A percentile compares a stretch with the other conserved stretches of the same genome.
These are phyloP conservation scores for Thymus mandschuricus DNA, from an alignment of 257 asterid genomes.

Conservation along the genomic window DNA sequence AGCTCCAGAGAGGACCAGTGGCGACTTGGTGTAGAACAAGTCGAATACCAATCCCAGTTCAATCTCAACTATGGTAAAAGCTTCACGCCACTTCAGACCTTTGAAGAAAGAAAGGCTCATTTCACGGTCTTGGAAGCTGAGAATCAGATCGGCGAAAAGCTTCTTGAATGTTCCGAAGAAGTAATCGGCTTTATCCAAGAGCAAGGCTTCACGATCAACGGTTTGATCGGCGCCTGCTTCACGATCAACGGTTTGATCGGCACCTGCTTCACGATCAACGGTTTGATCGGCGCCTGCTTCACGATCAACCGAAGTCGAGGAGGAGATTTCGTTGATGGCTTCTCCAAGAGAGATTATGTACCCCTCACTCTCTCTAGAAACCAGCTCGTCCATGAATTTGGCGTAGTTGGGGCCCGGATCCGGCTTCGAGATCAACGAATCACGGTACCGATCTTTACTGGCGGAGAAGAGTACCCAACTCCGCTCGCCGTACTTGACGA, in stretches of 20 bases:
- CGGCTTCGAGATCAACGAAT: slow-evolving; percentile 39
- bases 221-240: too few species aligned
- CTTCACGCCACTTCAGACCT: slow-evolving; percentile 1
- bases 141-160: slow-evolving; percentile 45
- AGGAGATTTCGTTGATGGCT: slow-evolving; percentile 1
- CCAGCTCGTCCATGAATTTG: slow-evolving; percentile 47
- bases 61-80: slow-evolving; percentile 40
- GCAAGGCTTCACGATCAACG: background rate
- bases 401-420: slow-evolving; percentile 63
- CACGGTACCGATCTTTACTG: slow-evolving; percentile 37
- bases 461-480: slow-evolving; percentile 43
- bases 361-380: slow-evolving; percentile 37
- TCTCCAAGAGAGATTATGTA: slow-evolving; percentile 15
- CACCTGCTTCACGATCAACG: too few species aligned
- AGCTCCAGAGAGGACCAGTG: background rate
- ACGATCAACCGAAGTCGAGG: too few species aligned
- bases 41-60: slow-evolving; percentile 42
- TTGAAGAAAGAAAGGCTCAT: slow-evolving; percentile 30
- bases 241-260: too few species aligned
- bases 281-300: background rate
- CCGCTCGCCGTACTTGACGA: slow-evolving; percentile 49
- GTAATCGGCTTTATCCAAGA: slow-evolving; percentile 29
- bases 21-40: slow-evolving; percentile 38
- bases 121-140: slow-evolving; percentile 42
- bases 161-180: slow-evolving; percentile 38